Percentiles rank a stretch among this genome's conserved stretches.
phyloP scores from a whole-genome alignment of 805 yeast species.

The Saturnispora dispora region DNA sequence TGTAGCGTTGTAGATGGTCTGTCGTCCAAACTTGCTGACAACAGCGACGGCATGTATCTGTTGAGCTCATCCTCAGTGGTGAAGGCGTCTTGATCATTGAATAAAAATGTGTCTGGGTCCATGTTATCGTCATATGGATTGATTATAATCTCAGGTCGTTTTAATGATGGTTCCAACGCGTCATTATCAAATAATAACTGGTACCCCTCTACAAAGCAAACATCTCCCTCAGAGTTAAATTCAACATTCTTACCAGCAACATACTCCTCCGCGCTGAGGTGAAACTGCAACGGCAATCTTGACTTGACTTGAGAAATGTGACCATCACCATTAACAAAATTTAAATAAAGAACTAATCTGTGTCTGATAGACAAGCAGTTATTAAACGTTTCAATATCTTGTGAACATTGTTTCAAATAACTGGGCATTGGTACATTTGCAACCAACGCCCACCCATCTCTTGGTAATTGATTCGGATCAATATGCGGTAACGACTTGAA shows the following conservation, averaged over 20 bases:
- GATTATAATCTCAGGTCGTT: slow-evolving; percentile 7
- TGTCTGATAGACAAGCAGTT: slow-evolving; percentile 38
- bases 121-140: not conserved
- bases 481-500: slow-evolving; percentile 31
- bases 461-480: slow-evolving; percentile 25
- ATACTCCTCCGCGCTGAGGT: slow-evolving; percentile 30
- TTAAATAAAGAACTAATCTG: slow-evolving; percentile 35
- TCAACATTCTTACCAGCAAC: slow-evolving; percentile 21
- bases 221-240: slow-evolving; percentile 11
- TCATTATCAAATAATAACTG: slow-evolving; percentile 6
- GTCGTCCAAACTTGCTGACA: not conserved
- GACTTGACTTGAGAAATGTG: slow-evolving; percentile 45
- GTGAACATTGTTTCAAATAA: slow-evolving; percentile 33
- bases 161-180: not conserved
- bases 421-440: slow-evolving; percentile 34
- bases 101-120: slow-evolving; percentile 12
- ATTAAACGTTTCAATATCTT: slow-evolving; percentile 33
- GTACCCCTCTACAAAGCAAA: not conserved
- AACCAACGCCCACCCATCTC: slow-evolving; percentile 39
- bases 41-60: not conserved
- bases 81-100: not conserved
- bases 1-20: not conserved
- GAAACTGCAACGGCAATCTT: slow-evolving; percentile 38
- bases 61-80: not conserved
- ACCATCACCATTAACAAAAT: slow-evolving; percentile 39